phyloP scores from a whole-genome alignment of 2,329 filamentous ascomycete genomes.

The Coniella lustricola region DNA sequence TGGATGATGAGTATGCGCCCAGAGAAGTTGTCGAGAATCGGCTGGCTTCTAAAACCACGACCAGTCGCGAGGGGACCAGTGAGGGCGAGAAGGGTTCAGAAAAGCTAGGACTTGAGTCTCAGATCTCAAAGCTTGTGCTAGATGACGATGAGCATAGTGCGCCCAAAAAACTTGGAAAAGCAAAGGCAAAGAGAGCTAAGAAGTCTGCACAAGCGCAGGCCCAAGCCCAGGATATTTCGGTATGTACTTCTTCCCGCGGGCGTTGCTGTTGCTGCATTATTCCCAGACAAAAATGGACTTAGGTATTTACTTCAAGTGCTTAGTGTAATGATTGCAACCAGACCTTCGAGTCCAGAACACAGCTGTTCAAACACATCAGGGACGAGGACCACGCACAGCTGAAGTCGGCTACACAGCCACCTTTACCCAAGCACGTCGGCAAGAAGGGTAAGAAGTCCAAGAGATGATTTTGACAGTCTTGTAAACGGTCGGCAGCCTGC shows the following conservation, averaged over 20 bases:
- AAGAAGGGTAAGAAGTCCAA: constrained; percentile 33
- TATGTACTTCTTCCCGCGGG: neutral
- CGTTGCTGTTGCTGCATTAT: neutral
- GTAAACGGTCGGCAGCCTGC: neutral
- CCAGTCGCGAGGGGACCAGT: neutral
- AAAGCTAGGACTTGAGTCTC: neutral
- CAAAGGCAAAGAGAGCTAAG: constrained; percentile 44
- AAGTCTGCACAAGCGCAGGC: constrained; percentile 31
- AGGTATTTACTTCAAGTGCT: too few relatives aligned
- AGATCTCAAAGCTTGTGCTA: constrained; percentile 24
- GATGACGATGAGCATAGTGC: constrained; percentile 16
- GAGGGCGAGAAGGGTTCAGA: constrained; percentile 9
- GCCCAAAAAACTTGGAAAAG: constrained; percentile 41
- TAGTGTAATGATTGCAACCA: constrained; percentile 38
- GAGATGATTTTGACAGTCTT: constrained; percentile 20
- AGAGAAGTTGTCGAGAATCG: constrained; percentile 32
- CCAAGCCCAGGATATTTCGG: constrained; percentile 22
- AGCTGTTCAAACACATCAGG: constrained; percentile 67
- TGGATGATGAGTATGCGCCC: constrained; percentile 40
- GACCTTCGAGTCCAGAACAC: constrained; percentile 54
- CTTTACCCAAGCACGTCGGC: constrained; percentile 24
- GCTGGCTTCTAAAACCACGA: constrained; percentile 1
- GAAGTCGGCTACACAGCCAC: constrained; percentile 25
- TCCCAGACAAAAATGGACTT: too few relatives aligned
- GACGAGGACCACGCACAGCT: constrained; percentile 59